phyloP scores from a whole-genome alignment of 192 early-diverging fungal species.

The Diversispora epigaea region DNA sequence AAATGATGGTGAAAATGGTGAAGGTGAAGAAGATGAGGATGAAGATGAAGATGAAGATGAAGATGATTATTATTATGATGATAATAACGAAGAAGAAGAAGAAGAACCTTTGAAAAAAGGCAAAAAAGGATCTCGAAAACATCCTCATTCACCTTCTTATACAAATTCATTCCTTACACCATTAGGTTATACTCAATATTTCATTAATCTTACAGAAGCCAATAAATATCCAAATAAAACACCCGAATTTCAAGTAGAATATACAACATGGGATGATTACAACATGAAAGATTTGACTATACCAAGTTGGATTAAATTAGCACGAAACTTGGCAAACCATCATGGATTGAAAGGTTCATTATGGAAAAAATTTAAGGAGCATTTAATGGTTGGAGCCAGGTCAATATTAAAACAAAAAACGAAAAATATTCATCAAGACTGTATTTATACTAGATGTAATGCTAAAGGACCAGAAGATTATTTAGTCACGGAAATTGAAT shows the following conservation, averaged over 20 bases:
- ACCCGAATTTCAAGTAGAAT: constrained; percentile 50
- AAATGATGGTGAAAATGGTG: constrained; percentile 10
- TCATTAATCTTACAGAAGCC: constrained; percentile 41
- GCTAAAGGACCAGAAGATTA: constrained; percentile 17
- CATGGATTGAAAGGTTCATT: not conserved
- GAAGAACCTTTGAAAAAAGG: not conserved
- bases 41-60: constrained; percentile 14
- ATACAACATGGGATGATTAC: constrained; percentile 47
- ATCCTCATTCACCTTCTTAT: constrained; percentile 9
- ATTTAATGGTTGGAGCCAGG: constrained; percentile 24
- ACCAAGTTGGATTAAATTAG: constrained; percentile 46
- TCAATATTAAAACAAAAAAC: not conserved
- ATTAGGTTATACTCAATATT: constrained; percentile 44
- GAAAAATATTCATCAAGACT: not conserved
- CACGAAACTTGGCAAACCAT: constrained; percentile 36
- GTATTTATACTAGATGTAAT: not conserved
- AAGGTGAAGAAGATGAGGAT: not conserved
- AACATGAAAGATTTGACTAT: constrained; percentile 49
- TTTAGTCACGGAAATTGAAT: not conserved
- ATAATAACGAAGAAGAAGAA: not conserved
- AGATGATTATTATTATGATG: constrained; percentile 2
- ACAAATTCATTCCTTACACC: constrained; percentile 41
- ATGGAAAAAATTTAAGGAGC: constrained; percentile 3
- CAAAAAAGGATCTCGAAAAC: not conserved
- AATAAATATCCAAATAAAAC: constrained; percentile 34